Conservation (phyloP, 2,329 filamentous ascomycete genomes). For the Trichoderma atrobrunneum region DNA sequence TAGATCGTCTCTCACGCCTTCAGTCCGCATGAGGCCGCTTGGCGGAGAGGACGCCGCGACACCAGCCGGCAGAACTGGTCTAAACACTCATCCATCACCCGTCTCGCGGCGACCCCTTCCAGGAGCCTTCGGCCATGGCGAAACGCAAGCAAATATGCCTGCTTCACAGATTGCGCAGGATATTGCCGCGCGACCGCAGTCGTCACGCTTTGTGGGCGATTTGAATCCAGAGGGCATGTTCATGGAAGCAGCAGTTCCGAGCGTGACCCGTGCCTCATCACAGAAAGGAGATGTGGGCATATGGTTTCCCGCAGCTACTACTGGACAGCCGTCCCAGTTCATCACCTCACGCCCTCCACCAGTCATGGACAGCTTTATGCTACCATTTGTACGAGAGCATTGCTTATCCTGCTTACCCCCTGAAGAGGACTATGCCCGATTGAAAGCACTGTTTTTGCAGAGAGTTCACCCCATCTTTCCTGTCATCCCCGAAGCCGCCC, state of each 20-base stretch:
- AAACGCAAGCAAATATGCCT: background rate
- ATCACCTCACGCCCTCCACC: constrained; percentile 38
- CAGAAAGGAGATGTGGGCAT: constrained; percentile 55
- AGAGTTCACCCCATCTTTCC: constrained; percentile 56
- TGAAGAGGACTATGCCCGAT: constrained; percentile 42
- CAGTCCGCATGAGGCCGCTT: background rate
- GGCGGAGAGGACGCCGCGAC: background rate
- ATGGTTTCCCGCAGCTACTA: constrained; percentile 43
- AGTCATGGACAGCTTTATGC: constrained; percentile 40
- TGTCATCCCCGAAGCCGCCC: constrained; percentile 41
- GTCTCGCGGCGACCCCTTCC: background rate
- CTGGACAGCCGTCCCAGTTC: constrained; percentile 36
- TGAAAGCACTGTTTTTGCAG: constrained; percentile 48
- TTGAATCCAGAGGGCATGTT: constrained; percentile 60
- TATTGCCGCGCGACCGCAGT: constrained; percentile 27
- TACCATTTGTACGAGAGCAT: constrained; percentile 44
- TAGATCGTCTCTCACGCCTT: constrained; percentile 7
- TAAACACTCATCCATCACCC: background rate
- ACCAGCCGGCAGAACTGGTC: background rate
- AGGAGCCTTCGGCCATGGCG: background rate
- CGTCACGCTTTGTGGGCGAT: constrained; percentile 55
- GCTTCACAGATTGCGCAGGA: background rate
- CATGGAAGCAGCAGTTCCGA: constrained; percentile 48
- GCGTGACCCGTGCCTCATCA: constrained; percentile 35
- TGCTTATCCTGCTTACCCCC: constrained; percentile 50